A percentile compares a stretch with the other conserved stretches of the same genome.
Evolutionary conservation across 2,329 filamentous ascomycete species (phyloP).

Genomic region (Cephalotrichum gorgonifer): DNA sequence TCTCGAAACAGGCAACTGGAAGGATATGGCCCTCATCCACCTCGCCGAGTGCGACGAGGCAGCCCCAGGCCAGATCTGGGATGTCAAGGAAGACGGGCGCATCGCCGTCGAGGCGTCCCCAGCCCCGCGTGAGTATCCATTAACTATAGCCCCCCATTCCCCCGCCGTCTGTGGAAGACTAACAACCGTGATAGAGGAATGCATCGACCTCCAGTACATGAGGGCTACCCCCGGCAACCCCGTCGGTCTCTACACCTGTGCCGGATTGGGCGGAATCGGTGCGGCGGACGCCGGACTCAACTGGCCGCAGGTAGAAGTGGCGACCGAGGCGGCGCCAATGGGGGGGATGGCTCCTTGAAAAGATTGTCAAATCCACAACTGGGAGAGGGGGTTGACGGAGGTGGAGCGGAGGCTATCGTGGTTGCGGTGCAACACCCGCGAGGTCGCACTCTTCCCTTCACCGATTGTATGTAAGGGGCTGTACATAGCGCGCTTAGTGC

Average conservation of each 20-base stretch:
- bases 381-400: too few relatives aligned
- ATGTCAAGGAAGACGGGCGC: constrained; percentile 24
- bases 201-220: constrained; percentile 30
- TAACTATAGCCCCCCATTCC: not conserved
- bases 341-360: too few relatives aligned
- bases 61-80: constrained; percentile 23
- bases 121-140: constrained; percentile 16
- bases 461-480: too few relatives aligned
- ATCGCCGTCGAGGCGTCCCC: constrained; percentile 23
- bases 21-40: constrained; percentile 24
- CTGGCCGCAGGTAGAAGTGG: constrained; percentile 22
- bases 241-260: constrained; percentile 26
- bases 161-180: not conserved
- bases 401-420: too few relatives aligned
- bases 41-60: constrained; percentile 22
- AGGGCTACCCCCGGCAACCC: constrained; percentile 27
- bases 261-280: constrained; percentile 24
- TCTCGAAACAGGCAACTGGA: constrained; percentile 21
- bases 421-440: too few relatives aligned
- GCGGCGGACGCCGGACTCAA: constrained; percentile 29
- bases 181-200: constrained; percentile 18
- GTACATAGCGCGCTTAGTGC: too few relatives aligned
- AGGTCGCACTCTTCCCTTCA: too few relatives aligned
- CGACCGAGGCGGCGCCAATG: too few relatives aligned
- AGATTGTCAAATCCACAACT: too few relatives aligned